Evolutionary conservation across 2,329 filamentous ascomycete genomes (phyloP).

Genomic region (Sporothrix inflata): DNA sequence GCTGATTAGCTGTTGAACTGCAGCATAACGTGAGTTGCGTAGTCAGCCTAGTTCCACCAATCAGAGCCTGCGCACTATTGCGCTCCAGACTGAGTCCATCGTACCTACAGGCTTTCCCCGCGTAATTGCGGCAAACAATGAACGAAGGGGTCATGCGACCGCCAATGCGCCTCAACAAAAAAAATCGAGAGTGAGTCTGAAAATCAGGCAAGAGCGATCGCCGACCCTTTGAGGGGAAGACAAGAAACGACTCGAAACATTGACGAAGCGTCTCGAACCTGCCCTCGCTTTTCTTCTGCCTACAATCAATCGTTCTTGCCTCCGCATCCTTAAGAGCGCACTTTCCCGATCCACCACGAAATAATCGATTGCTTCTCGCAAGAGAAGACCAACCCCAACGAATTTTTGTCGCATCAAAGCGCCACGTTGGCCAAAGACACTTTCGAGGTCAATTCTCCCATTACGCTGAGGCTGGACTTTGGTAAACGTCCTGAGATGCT

Average conservation of each 20-base stretch:
- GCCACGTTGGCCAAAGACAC: background rate
- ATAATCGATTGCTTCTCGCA: background rate
- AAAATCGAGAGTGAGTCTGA: background rate
- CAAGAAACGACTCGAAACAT: background rate
- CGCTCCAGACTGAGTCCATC: background rate
- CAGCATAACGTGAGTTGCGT: background rate
- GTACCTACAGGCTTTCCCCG: constrained; percentile 16
- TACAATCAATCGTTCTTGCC: background rate
- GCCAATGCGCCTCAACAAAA: constrained; percentile 6
- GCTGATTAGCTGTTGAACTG: background rate
- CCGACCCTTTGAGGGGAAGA: background rate
- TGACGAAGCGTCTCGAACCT: background rate
- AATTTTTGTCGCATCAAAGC: background rate
- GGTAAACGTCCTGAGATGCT: background rate
- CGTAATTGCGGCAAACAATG: background rate
- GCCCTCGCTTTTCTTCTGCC: background rate
- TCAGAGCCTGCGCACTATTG: background rate
- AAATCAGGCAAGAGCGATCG: constrained; percentile 19
- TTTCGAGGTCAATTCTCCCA: background rate
- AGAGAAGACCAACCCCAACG: background rate
- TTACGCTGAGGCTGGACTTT: background rate
- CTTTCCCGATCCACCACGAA: background rate
- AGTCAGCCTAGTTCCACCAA: background rate
- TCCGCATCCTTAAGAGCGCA: background rate
- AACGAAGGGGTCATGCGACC: constrained; percentile 13